Base-by-base conservation (phyloP, 768 basidiomycete species). In the Xanthoconium stramineum region DNA sequence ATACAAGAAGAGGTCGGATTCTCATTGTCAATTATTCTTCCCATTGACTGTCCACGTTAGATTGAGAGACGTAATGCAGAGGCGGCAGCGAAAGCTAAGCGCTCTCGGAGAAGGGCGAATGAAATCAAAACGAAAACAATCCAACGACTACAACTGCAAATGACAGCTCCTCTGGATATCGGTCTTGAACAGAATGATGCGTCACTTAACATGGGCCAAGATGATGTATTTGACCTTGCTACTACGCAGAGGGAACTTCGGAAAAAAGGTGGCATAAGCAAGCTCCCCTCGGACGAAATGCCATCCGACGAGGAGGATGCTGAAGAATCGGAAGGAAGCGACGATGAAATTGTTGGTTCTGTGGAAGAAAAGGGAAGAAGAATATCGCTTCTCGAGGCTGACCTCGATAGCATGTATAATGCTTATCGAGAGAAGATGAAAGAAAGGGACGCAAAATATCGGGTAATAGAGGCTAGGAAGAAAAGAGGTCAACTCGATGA, bases 141-240 rank as follows among this genome's bases (percentile, higher is more conserved):
- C 39, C 91, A 93, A 67, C 88, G 95, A 50, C 89, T 98, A 84
- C 97, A 98, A 69, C 80, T 98, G 45, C 88, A 91, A 67, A 99
- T 99, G 97, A 91, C 90, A 13, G 93, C 94, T 19, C 97, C 97
- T n/a, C 76, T 95, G 61, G 97, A 98, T 64, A 94, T 98, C 60
- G 95, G 94, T 69, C 72, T 94, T 56, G 91, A 94, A 65, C 89
- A 89, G 63, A 78, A 81, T 50, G 94, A 96, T 60, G 75, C 83
- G 3, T 79, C 88, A 17, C 78, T 96, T 17, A 78, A 75, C n/a
- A 68, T 82, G 24, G 91, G 90, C 7, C 87, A 89, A 64, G 89
- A 86, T 28, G 94, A 98, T 62, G 76, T 97, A 24, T 98, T 98
- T 65, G 92, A 95, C 65, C 80, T 98, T 40, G 83, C 76, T 47